Evolutionary conservation across 768 basidiomycete species (phyloP), one percentile per base, ranked within the genome.

Genomic region (Paxillus involutus): DNA sequence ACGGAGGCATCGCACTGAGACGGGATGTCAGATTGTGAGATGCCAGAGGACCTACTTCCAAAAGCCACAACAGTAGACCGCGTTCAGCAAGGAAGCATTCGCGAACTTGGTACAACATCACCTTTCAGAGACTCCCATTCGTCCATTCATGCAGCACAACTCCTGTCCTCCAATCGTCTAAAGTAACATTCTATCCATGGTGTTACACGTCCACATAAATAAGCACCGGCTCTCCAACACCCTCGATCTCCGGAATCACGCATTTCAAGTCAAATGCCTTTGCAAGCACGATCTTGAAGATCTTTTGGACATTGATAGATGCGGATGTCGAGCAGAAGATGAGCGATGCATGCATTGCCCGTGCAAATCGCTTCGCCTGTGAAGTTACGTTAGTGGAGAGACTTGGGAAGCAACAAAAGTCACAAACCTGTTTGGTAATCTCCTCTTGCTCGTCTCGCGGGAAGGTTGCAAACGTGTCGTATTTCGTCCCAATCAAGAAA

Each of bases 221-320:
- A 65, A 98, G 77, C 62, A 98, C 81, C 26, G 97, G 97, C 71
- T 98, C 95, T 51, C 96, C 97, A 26, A 95, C 91, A 44, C 93
- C 91, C 69, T 94, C 92, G 60, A 98, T 97, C 76, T 98, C 96
- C 26, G 95, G 94, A 62, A 98, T 95, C 62, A 95, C 93, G 68
- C 95, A 98, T 82, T 98, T 98, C 61, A 98, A 83, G 75, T 98
- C 97, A 65, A 98, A 98, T 32, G 95, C 94, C 68, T 98, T 96
- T 45, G 93, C 91, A 47, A 96, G 82, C 43, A 96, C 93, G 71
- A 97, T 97, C 79, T 97, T 95, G 84, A 96, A 96, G 61, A 96
- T 96, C 80, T 99, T 99, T 79, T 99, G 97, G 51, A 99, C 96
- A 73, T 99, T 99, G 78, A 98, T 97, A 57, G 95, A 95, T 59